Conservation (phyloP, 345 rosid genomes). For the Gynandropsis gynandra region DNA sequence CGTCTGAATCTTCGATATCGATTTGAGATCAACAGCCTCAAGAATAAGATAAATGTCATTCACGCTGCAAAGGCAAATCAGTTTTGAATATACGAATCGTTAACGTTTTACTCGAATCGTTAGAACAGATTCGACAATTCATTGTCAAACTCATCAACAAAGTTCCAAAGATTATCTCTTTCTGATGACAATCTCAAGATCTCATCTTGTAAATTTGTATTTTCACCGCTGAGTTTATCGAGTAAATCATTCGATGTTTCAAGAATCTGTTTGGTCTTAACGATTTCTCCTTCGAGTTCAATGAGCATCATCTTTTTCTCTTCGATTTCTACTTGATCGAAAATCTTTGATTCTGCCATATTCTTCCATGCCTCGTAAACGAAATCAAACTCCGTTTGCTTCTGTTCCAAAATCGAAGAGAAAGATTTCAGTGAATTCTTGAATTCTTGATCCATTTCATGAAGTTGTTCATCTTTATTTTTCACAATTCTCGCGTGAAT, state of each 20-base stretch:
- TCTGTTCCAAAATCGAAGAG: conserved; percentile 46
- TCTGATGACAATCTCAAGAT: conserved; percentile 42
- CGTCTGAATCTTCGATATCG: too few relatives aligned
- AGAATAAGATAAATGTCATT: too few relatives aligned
- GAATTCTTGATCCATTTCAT: conserved; percentile 29
- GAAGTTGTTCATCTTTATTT: conserved; percentile 34
- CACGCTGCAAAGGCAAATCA: too few relatives aligned
- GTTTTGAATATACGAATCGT: too few relatives aligned
- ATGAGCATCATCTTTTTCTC: conserved; percentile 53
- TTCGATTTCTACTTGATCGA: conserved; percentile 54
- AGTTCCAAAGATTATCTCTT: conserved; percentile 33
- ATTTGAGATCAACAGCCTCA: too few relatives aligned
- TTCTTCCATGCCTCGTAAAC: conserved; percentile 56
- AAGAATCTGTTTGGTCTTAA: conserved; percentile 36
- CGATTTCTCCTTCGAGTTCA: conserved; percentile 54
- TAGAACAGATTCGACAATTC: conserved; percentile 42
- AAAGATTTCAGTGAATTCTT: conserved; percentile 39
- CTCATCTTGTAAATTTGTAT: conserved; percentile 34
- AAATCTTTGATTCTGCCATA: conserved; percentile 44
- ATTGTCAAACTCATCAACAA: conserved; percentile 33
- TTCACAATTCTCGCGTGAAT: too few relatives aligned
- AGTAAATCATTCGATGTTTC: conserved; percentile 41
- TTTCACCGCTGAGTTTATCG: conserved; percentile 43
- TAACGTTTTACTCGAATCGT: too few relatives aligned
- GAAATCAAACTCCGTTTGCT: conserved; percentile 40